Percentiles rank a stretch among this genome's conserved stretches.
These are phyloP conservation scores for Cardamine occulta DNA, from an alignment of 345 rosid species.

Conservation along the genomic window DNA sequence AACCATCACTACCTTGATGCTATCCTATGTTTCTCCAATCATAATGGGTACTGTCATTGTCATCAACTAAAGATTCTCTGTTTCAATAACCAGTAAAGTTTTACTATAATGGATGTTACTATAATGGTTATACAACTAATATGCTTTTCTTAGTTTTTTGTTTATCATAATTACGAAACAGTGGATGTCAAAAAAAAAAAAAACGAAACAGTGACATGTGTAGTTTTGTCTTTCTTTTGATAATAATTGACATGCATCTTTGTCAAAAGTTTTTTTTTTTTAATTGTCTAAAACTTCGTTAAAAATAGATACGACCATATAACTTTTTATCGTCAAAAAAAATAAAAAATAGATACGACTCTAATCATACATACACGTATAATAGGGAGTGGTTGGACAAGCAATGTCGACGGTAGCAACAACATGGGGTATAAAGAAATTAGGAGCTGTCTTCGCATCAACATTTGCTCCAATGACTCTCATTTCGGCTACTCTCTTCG, in stretches of 20 bases:
- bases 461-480: conserved; percentile 65
- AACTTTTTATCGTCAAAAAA: too few relatives aligned
- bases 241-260: neutral
- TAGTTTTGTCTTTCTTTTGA: neutral
- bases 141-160: neutral
- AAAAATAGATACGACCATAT: neutral
- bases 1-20: conserved; percentile 13
- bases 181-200: too few relatives aligned
- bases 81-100: neutral
- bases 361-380: neutral
- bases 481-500: conserved; percentile 66
- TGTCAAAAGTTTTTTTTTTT: neutral
- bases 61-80: neutral
- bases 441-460: conserved; percentile 76
- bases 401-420: conserved; percentile 75
- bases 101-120: too few relatives aligned
- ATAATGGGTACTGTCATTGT: conserved; percentile 1
- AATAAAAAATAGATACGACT: neutral
- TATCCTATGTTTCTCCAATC: conserved; percentile 6
- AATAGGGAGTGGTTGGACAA: conserved; percentile 78
- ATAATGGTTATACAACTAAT: neutral
- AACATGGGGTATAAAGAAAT: conserved; percentile 75
- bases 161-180: neutral
- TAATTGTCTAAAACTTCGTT: neutral
- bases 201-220: neutral